Conservation (phyloP, 805 yeast species). For the Spencermartinsiella europaea region DNA sequence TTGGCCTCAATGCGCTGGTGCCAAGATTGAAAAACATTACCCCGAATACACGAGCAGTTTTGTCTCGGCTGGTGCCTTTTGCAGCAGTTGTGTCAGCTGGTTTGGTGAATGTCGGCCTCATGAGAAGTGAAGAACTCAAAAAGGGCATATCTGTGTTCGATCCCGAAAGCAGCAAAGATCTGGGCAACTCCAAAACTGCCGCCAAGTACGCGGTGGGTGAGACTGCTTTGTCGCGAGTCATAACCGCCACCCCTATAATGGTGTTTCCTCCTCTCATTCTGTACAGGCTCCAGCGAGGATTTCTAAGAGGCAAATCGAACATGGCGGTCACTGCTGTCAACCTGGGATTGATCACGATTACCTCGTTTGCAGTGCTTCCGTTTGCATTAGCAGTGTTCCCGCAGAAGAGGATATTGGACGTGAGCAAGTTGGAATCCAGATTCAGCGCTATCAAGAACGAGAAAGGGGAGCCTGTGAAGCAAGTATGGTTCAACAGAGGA, state of each 20-base stretch:
- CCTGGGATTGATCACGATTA: constrained; percentile 76
- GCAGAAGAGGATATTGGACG: constrained; percentile 64
- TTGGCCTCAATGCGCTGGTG: constrained; percentile 88
- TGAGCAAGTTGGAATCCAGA: constrained; percentile 55
- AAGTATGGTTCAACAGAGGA: constrained; percentile 89
- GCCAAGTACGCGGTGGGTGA: constrained; percentile 94
- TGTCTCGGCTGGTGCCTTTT: constrained; percentile 90
- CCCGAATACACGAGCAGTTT: constrained; percentile 62
- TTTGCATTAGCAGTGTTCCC: constrained; percentile 96
- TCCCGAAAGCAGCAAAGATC: constrained; percentile 30
- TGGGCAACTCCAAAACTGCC: constrained; percentile 76
- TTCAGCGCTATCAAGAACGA: constrained; percentile 56
- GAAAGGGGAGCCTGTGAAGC: constrained; percentile 50
- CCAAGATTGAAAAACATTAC: constrained; percentile 70
- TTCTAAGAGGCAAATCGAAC: constrained; percentile 63
- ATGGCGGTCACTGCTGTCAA: constrained; percentile 66
- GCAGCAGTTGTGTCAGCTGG: constrained; percentile 99
- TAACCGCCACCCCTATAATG: constrained; percentile 97
- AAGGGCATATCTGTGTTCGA: constrained; percentile 41
- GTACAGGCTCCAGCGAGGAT: constrained; percentile 66
- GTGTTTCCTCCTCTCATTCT: constrained; percentile 87
- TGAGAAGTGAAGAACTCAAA: constrained; percentile 92
- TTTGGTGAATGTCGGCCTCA: constrained; percentile 87
- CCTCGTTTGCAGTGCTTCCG: constrained; percentile 85
- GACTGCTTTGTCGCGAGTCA: constrained; percentile 91